These are phyloP conservation scores for Mortierella sp. DNA, from an alignment of 371 early-diverging fungal genomes.

Conservation along the genomic window DNA sequence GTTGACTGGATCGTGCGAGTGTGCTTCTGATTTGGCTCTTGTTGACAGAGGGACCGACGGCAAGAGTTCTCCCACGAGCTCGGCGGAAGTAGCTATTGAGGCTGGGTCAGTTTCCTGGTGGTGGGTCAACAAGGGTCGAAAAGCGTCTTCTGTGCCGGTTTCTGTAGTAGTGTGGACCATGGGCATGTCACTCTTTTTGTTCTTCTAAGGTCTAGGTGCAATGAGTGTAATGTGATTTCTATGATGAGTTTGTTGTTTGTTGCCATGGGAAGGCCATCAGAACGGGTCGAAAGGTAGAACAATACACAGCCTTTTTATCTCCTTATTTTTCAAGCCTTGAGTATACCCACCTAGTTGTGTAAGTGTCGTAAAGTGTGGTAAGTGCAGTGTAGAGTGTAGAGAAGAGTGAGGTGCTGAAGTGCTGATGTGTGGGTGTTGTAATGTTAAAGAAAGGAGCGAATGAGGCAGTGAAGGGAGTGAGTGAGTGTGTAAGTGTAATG, in stretches of 20 bases:
- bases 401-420: neutral
- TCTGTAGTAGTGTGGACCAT: constrained; percentile 25
- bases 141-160: constrained; percentile 8
- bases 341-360: neutral
- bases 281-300: neutral
- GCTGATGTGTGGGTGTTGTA: neutral
- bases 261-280: neutral
- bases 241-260: constrained; percentile 7
- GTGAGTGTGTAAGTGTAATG: neutral
- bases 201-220: neutral
- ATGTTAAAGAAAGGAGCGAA: neutral
- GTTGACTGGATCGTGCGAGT: neutral
- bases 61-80: neutral
- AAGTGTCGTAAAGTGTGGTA: too few species aligned
- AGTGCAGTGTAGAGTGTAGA: too few species aligned
- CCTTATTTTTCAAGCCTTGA: neutral
- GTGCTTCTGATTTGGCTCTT: neutral
- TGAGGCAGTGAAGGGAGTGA: neutral
- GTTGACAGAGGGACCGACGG: neutral
- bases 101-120: neutral
- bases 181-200: constrained; percentile 10
- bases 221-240: neutral
- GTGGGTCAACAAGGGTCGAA: constrained; percentile 2
- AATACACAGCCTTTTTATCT: neutral
- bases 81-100: neutral